A percentile compares a stretch with the other conserved stretches of the same genome.
Evolutionary conservation across 768 basidiomycete genomes (phyloP).

Genomic region (Amanita thiersii): DNA sequence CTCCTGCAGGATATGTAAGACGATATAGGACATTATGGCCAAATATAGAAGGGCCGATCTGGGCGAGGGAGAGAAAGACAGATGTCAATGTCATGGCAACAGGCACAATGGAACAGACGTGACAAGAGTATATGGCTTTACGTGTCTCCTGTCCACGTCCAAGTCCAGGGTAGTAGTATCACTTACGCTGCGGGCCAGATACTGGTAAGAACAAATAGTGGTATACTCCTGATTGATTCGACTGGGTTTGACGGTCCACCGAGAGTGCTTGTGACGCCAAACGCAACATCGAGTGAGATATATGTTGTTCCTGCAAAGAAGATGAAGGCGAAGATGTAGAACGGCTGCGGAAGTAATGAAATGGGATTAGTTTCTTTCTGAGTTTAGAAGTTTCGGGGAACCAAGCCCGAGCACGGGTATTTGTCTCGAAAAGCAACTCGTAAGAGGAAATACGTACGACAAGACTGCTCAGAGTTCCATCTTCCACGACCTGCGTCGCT

Average conservation of each 20-base stretch:
- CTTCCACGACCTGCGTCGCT: constrained; percentile 88
- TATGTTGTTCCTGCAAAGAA: constrained; percentile 67
- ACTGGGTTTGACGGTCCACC: constrained; percentile 45
- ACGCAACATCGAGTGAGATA: constrained; percentile 69
- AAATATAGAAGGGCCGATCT: constrained; percentile 45
- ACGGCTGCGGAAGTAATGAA: constrained; percentile 40
- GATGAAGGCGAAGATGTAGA: constrained; percentile 42
- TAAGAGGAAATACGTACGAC: constrained; percentile 37
- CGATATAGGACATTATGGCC: constrained; percentile 72
- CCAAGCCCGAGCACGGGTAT: constrained; percentile 1
- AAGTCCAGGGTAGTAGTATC: no score
- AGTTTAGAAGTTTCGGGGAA: neutral
- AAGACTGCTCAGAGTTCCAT: constrained; percentile 68
- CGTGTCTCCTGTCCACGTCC: no score
- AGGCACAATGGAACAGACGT: no score
- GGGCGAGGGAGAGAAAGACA: neutral
- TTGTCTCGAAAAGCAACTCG: neutral
- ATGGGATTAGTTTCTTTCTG: neutral
- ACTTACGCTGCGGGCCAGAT: constrained; percentile 76
- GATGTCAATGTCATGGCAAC: no score
- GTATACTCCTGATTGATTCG: constrained; percentile 43
- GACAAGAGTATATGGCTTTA: no score
- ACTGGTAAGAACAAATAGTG: constrained; percentile 62
- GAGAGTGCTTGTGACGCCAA: constrained; percentile 50
- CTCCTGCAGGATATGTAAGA: constrained; percentile 70